Conservation (phyloP, 257 asterid species). For the Solanum gandarillasii region DNA sequence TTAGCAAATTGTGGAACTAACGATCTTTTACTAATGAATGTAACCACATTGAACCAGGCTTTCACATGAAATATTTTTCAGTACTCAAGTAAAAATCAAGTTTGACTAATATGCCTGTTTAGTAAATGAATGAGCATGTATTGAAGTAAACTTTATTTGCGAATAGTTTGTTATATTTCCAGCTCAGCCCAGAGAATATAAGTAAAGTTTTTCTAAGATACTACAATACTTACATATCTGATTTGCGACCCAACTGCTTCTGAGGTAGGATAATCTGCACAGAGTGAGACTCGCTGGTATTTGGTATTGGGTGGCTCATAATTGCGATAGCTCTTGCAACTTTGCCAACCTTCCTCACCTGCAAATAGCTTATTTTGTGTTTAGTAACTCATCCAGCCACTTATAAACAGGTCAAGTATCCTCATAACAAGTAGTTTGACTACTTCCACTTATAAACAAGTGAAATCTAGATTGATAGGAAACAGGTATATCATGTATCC, state of each 20-base stretch:
- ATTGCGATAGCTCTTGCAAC: slow-evolving; percentile 90
- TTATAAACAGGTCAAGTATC: not conserved
- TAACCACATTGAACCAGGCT: not conserved
- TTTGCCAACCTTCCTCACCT: slow-evolving; percentile 82
- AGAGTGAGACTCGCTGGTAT: slow-evolving; percentile 75
- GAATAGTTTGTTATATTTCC: not conserved
- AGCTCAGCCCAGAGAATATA: not conserved
- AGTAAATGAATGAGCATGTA: not conserved
- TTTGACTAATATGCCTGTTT: not conserved
- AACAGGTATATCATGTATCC: not conserved
- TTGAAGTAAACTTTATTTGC: not conserved
- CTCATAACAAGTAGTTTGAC: not conserved
- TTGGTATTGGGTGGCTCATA: slow-evolving; percentile 96
- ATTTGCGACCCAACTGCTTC: slow-evolving; percentile 86
- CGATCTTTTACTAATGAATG: not conserved
- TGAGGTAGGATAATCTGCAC: slow-evolving; percentile 92
- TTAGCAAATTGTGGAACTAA: not conserved
- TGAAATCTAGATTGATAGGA: not conserved
- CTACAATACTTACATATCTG: slow-evolving; percentile 62
- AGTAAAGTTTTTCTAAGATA: not conserved
- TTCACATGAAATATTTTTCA: not conserved
- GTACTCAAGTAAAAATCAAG: not conserved
- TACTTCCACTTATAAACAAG: not conserved
- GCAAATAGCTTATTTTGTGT: not conserved
- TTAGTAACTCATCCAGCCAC: not conserved